phyloP scores from a whole-genome alignment of 805 yeast genomes.

The Candida caryicola region DNA sequence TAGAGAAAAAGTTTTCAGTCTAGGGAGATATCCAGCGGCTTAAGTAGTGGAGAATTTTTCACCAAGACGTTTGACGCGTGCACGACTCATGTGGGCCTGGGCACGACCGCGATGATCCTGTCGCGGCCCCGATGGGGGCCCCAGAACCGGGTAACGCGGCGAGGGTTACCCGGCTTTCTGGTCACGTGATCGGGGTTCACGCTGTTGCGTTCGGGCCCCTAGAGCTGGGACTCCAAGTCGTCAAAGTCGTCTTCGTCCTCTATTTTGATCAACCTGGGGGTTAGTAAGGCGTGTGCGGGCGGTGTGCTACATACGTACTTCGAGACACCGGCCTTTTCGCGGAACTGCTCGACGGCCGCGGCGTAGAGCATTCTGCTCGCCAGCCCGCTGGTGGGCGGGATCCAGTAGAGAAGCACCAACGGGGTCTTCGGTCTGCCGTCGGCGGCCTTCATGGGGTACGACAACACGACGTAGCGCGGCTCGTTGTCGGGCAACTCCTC shows the following conservation, averaged over 20 bases:
- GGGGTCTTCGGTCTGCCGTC: slow-evolving; percentile 80
- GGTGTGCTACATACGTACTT: slow-evolving; percentile 42
- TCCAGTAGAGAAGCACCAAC: slow-evolving; percentile 77
- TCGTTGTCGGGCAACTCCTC: slow-evolving; percentile 81
- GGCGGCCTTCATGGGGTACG: slow-evolving; percentile 64
- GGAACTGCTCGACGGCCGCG: slow-evolving; percentile 78
- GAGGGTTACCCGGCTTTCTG: slow-evolving; percentile 3
- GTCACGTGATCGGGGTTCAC: neutral
- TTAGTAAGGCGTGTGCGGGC: no score
- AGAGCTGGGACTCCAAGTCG: slow-evolving; percentile 42
- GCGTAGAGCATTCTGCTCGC: slow-evolving; percentile 86
- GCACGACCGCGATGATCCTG: no score
- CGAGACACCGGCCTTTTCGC: slow-evolving; percentile 76
- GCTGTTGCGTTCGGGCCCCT: neutral
- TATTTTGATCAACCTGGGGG: slow-evolving; percentile 51
- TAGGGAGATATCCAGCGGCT: slow-evolving; percentile 9
- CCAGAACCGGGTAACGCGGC: slow-evolving; percentile 1
- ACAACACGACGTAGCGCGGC: slow-evolving; percentile 72
- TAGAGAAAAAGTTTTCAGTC: slow-evolving; percentile 2
- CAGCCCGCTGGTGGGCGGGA: slow-evolving; percentile 83
- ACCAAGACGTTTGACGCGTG: no score
- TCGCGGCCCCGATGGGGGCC: neutral
- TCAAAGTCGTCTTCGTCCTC: slow-evolving; percentile 72
- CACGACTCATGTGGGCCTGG: no score
- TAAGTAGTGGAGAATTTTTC: neutral